A percentile compares a stretch with the other conserved stretches of the same genome.
phyloP scores from a whole-genome alignment of 169 alveolate genomes.

The Cystoisospora suis region DNA sequence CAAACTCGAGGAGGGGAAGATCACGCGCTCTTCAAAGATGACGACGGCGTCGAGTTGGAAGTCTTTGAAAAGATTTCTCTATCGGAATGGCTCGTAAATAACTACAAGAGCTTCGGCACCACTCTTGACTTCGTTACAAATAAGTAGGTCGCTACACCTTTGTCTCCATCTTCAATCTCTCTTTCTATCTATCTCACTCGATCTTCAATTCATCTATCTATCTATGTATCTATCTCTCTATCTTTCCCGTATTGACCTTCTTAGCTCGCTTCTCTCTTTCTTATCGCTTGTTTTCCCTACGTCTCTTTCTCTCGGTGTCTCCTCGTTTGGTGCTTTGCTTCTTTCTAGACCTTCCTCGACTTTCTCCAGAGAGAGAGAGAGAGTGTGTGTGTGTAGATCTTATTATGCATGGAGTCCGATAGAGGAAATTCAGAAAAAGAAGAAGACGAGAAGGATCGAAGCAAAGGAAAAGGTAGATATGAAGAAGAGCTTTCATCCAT shows the following conservation, averaged over 20 bases:
- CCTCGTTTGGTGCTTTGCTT: neutral
- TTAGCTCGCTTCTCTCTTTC: neutral
- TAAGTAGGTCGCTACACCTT: constrained; percentile 38
- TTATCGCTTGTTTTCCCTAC: neutral
- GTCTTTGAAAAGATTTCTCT: constrained; percentile 89
- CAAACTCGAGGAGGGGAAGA: constrained; percentile 82
- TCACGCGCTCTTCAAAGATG: constrained; percentile 70
- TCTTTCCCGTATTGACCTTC: neutral
- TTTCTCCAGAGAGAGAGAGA: too few species aligned
- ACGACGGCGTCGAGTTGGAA: constrained; percentile 86
- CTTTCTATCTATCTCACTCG: too few species aligned
- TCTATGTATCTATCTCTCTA: neutral
- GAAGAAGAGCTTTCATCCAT: too few species aligned
- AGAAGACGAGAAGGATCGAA: too few species aligned
- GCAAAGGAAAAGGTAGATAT: too few species aligned
- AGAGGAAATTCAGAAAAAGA: too few species aligned
- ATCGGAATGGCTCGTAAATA: constrained; percentile 97
- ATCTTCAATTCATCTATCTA: too few species aligned
- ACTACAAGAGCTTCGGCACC: constrained; percentile 94
- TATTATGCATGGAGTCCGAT: too few species aligned
- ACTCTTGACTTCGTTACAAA: constrained; percentile 95
- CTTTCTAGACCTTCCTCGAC: neutral
- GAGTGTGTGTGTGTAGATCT: too few species aligned
- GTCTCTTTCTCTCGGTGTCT: neutral
- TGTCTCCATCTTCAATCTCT: neutral